Conservation (phyloP, 441 rosid species). For the Dalechampia spathulata region DNA sequence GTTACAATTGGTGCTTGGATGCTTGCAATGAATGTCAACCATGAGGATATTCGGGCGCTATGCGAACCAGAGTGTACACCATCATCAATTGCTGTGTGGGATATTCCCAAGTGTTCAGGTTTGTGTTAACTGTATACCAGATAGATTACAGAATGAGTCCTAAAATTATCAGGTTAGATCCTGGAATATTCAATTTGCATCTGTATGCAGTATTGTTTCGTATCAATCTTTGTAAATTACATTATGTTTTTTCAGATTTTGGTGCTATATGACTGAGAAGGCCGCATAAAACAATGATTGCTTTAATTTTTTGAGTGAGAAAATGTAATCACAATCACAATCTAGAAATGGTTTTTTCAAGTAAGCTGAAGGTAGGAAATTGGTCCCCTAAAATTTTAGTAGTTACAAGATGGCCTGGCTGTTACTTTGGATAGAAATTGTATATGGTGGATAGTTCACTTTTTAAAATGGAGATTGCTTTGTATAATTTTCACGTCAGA, state of each 20-base stretch:
- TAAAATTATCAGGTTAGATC: not conserved
- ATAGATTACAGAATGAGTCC: conserved; percentile 6
- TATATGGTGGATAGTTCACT: too few relatives aligned
- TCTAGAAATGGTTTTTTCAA: not conserved
- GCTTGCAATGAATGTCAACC: conserved; percentile 95
- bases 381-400: not conserved
- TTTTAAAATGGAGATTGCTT: too few relatives aligned
- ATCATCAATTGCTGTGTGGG: conserved; percentile 80
- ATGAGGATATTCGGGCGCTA: conserved; percentile 62
- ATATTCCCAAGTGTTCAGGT: conserved; percentile 97
- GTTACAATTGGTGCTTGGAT: conserved; percentile 97
- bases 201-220: not conserved
- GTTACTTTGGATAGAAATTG: too few relatives aligned
- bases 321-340: not conserved
- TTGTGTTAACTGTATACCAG: conserved; percentile 14
- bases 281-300: not conserved
- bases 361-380: not conserved
- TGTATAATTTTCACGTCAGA: too few relatives aligned
- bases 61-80: conserved; percentile 63
- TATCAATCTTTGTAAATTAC: not conserved
- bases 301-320: not conserved
- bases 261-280: not conserved
- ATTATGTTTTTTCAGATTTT: not conserved
- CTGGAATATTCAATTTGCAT: not conserved
- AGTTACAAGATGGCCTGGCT: too few relatives aligned